Evolutionary conservation across 116 monocot genomes (phyloP).

Genomic region (Iris pallida): DNA sequence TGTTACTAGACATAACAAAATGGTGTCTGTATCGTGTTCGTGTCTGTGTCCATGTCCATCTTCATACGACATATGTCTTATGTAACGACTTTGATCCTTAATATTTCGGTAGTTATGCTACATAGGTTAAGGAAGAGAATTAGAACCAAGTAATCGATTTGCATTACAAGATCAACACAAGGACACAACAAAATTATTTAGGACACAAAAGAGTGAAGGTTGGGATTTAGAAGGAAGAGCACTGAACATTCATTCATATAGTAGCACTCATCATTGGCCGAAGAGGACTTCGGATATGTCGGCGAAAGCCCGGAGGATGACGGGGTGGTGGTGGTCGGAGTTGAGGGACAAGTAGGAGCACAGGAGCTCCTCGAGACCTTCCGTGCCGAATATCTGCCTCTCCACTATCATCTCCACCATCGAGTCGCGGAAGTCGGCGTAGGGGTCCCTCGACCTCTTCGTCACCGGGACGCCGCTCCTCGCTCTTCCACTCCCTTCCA

Average conservation of each 20-base stretch:
- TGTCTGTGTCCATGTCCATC: no score
- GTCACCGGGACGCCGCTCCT: slow-evolving; percentile 49
- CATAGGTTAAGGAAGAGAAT: no score
- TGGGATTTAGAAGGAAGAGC: no score
- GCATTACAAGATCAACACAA: no score
- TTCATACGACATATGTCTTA: no score
- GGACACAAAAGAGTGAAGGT: no score
- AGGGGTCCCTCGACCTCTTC: slow-evolving; percentile 63
- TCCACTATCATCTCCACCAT: slow-evolving; percentile 94
- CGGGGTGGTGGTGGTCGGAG: slow-evolving; percentile 44
- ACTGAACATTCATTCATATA: not conserved
- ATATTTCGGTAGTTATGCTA: no score
- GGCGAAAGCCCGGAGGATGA: slow-evolving; percentile 66
- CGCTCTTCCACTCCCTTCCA: not conserved
- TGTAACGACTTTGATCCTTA: no score
- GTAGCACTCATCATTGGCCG: not conserved
- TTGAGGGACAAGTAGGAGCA: slow-evolving; percentile 64
- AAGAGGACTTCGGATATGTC: slow-evolving; percentile 48
- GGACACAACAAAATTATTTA: no score
- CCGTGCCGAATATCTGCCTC: slow-evolving; percentile 50
- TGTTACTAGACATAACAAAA: no score
- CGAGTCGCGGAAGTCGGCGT: slow-evolving; percentile 66
- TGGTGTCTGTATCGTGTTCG: no score
- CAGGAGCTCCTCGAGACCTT: slow-evolving; percentile 57
- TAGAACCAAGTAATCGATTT: no score